Conservation (phyloP, 495 filamentous ascomycete species). For the Penicillium angulare region DNA sequence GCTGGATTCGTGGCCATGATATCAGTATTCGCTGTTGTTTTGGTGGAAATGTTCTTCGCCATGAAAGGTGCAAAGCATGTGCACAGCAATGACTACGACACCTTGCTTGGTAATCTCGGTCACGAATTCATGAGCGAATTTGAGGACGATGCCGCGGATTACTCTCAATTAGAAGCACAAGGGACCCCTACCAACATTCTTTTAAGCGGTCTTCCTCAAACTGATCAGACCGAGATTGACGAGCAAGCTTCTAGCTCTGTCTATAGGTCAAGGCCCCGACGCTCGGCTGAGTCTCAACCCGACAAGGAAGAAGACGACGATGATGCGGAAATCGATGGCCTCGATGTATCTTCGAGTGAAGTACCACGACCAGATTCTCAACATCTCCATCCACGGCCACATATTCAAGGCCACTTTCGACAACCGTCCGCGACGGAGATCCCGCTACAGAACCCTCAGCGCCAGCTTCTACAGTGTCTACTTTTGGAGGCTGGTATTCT, state of each 20-base stretch:
- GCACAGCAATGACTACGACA: conserved; percentile 47
- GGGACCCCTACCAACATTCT: conserved; percentile 21
- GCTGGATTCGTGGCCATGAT: conserved; percentile 77
- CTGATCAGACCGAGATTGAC: neutral
- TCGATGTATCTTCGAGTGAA: conserved; percentile 29
- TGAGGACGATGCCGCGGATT: conserved; percentile 14
- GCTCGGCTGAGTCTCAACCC: neutral
- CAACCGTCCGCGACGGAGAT: conserved; percentile 17
- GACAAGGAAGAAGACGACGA: conserved; percentile 28
- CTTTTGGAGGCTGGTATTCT: conserved; percentile 83
- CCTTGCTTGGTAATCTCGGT: conserved; percentile 35
- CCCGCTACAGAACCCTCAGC: conserved; percentile 44
- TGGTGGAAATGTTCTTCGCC: conserved; percentile 74
- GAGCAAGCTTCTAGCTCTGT: conserved; percentile 10
- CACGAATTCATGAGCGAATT: conserved; percentile 20
- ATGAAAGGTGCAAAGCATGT: conserved; percentile 52
- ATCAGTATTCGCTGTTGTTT: conserved; percentile 70
- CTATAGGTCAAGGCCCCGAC: too few relatives aligned
- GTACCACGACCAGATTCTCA: conserved; percentile 7
- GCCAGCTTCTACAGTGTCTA: conserved; percentile 72
- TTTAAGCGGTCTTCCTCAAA: conserved; percentile 22
- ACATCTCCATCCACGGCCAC: conserved; percentile 15
- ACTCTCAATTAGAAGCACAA: conserved; percentile 23
- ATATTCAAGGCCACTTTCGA: conserved; percentile 8
- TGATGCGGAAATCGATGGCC: conserved; percentile 29